Base-by-base conservation (phyloP, 768 basidiomycete species). In the Lactarius trivialis region DNA sequence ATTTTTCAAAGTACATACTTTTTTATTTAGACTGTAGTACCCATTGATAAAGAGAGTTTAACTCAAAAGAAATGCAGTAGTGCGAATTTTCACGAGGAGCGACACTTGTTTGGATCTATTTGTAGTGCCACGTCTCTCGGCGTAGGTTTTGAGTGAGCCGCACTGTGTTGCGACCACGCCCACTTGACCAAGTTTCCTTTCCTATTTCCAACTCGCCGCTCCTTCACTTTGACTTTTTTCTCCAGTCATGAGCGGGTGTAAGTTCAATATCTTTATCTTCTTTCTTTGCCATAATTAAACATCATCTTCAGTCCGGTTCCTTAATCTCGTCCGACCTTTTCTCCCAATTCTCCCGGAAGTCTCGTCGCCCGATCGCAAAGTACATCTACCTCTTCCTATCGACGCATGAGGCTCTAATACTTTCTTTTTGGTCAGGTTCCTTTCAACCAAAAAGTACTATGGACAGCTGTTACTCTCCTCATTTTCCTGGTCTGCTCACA, bases 401-500 rank as follows among this genome's bases (percentile, higher is more conserved):
- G 39, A 63, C 54, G 60, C 36, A 2, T 48, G 32, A 32, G 9
- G 7, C 50, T 24, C 30, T 39, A 4, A 56, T 37, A n/a, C 55
- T 39, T 34, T 15, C 21, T 14, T 45, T 33, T 54, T 4, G n/a
- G n/a, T n/a, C 61, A 97, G 93, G 92, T 98, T 59, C 92, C 93
- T 32, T 98, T 98, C 83, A 94, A 96, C 79, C 93, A 95, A 85
- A 97, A 97, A 77, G 84, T 96, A 66, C 78, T 95, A 87, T 98
- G 95, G 96, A 99, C 96, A 8, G 93, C 96, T 60, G 93, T 98
- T 33, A 98, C 96, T 3, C 93, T 99, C 71, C 88, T 98, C 76
- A 98, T 99, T 76, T 98, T 98, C 90, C 78, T 99, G 72, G 96
- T 98, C 66, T 98, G 96, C 82, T 98, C 95, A 30, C 97, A 98